phyloP scores from a whole-genome alignment of 2,329 filamentous ascomycete species.

The Fusarium odoratissimum region DNA sequence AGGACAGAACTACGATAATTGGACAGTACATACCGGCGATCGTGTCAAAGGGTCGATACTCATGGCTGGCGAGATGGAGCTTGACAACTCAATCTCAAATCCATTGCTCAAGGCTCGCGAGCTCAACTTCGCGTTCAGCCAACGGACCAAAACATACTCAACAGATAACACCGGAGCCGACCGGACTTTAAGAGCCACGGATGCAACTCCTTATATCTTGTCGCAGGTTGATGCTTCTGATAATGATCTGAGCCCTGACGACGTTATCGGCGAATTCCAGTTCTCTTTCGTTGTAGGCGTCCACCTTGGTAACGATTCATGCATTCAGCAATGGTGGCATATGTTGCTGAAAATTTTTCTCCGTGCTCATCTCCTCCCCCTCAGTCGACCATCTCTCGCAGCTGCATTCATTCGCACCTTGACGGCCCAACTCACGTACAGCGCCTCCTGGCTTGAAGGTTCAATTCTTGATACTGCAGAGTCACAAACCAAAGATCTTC shows the following conservation, averaged over 20 bases:
- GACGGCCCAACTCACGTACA: slow-evolving; percentile 66
- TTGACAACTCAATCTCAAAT: slow-evolving; percentile 54
- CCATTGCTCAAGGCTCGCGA: slow-evolving; percentile 52
- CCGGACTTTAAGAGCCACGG: slow-evolving; percentile 58
- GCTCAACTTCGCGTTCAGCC: slow-evolving; percentile 61
- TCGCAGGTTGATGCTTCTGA: slow-evolving; percentile 51
- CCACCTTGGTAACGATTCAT: slow-evolving; percentile 68
- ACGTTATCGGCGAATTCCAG: slow-evolving; percentile 70
- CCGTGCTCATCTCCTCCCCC: slow-evolving; percentile 59
- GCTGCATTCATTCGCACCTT: slow-evolving; percentile 61
- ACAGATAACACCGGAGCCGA: slow-evolving; percentile 51
- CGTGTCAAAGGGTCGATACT: slow-evolving; percentile 58
- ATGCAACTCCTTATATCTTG: slow-evolving; percentile 61
- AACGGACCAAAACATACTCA: slow-evolving; percentile 57
- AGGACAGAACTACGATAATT: slow-evolving; percentile 55
- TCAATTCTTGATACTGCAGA: slow-evolving; percentile 55
- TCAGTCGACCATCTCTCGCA: slow-evolving; percentile 57
- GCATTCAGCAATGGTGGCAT: slow-evolving; percentile 72
- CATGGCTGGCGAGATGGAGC: slow-evolving; percentile 53
- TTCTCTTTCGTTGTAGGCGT: slow-evolving; percentile 69
- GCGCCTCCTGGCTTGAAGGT: slow-evolving; percentile 60
- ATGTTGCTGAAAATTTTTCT: slow-evolving; percentile 64
- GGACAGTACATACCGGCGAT: slow-evolving; percentile 66
- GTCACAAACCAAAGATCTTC: slow-evolving; percentile 52
- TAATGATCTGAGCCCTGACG: slow-evolving; percentile 48